Evolutionary conservation across 106 monocot species (phyloP).

Genomic region (Dioscorea dumetorum): DNA sequence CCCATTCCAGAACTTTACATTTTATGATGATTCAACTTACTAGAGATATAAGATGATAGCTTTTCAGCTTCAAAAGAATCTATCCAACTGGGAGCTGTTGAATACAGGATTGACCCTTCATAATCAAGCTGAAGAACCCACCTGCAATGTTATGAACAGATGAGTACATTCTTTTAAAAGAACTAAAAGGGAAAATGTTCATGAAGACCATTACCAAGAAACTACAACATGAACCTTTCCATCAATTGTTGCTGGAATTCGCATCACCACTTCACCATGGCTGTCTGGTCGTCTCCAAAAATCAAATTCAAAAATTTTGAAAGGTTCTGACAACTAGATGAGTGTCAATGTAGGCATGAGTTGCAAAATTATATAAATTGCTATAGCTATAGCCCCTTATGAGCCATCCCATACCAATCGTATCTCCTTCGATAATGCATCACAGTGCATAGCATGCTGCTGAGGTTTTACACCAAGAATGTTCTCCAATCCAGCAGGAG

Average conservation of each 20-base stretch:
- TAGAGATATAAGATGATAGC: neutral
- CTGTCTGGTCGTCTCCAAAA: slow-evolving; percentile 82
- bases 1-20: neutral
- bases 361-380: neutral
- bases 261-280: slow-evolving; percentile 48
- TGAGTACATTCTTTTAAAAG: neutral
- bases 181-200: neutral
- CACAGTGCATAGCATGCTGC: slow-evolving; percentile 84
- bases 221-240: slow-evolving; percentile 80
- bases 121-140: slow-evolving; percentile 96
- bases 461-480: slow-evolving; percentile 44
- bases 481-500: slow-evolving; percentile 39
- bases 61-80: slow-evolving; percentile 10
- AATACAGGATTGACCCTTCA: slow-evolving; percentile 73
- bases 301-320: slow-evolving; percentile 96
- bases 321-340: slow-evolving; percentile 89
- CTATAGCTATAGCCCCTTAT: neutral
- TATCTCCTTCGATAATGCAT: slow-evolving; percentile 49
- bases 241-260: slow-evolving; percentile 37
- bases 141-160: slow-evolving; percentile 35
- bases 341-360: slow-evolving; percentile 16
- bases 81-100: slow-evolving; percentile 83
- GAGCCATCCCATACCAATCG: slow-evolving; percentile 49
- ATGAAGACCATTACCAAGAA: slow-evolving; percentile 70
- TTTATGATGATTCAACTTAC: slow-evolving; percentile 11